Conservation (phyloP, 495 filamentous ascomycete species). For the Talaromyces stipitatus region DNA sequence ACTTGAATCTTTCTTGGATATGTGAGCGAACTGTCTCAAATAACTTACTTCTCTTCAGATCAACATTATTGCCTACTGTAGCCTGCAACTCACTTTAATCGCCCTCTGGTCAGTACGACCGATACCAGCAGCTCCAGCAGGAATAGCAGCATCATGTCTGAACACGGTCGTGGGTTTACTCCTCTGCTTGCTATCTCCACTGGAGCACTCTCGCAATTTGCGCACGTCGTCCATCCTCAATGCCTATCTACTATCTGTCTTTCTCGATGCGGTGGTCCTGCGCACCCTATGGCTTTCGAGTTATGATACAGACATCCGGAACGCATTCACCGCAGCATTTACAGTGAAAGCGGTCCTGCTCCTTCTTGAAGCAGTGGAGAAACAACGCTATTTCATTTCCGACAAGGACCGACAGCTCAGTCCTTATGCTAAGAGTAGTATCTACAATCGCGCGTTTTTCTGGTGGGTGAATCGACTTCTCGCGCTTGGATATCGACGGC, state of each 20-base stretch:
- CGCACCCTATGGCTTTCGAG: background rate
- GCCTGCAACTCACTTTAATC: background rate
- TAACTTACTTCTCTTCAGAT: too few species aligned
- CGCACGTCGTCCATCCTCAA: background rate
- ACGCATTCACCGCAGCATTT: background rate
- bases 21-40: too few species aligned
- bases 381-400: slow-evolving; percentile 31
- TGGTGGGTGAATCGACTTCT: slow-evolving; percentile 50
- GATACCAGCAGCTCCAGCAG: background rate
- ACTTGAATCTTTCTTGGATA: background rate
- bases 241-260: background rate
- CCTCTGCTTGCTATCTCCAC: background rate
- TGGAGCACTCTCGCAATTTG: background rate
- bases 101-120: background rate
- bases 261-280: background rate
- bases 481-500: slow-evolving; percentile 19
- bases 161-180: background rate
- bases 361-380: slow-evolving; percentile 44
- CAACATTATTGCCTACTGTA: background rate
- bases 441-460: slow-evolving; percentile 40
- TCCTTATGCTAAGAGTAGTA: slow-evolving; percentile 38
- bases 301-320: background rate
- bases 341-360: slow-evolving; percentile 34
- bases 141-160: slow-evolving; percentile 1
- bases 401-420: slow-evolving; percentile 36